Conservation (phyloP, 192 early-diverging fungal genomes). For the Phycomyces nitens region DNA sequence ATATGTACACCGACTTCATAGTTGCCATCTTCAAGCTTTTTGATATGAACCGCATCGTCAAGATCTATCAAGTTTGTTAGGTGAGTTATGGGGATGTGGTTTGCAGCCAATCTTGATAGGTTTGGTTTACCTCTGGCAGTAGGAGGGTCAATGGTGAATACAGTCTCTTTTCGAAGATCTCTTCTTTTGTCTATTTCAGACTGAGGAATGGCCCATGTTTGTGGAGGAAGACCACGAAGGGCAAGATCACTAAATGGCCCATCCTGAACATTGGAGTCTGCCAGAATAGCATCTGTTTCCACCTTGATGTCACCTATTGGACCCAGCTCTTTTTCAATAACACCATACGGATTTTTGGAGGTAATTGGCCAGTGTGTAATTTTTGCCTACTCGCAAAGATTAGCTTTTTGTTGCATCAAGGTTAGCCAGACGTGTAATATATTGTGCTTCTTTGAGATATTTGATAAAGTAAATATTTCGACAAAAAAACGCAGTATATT, state of each 20-base stretch:
- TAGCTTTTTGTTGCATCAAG: neutral
- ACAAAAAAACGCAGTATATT: too few species aligned
- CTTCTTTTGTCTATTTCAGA: slow-evolving; percentile 39
- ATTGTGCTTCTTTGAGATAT: too few species aligned
- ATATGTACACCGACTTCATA: slow-evolving; percentile 83
- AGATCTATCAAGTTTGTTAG: slow-evolving; percentile 41
- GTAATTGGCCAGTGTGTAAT: slow-evolving; percentile 62
- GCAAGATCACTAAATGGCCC: neutral
- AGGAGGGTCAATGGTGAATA: slow-evolving; percentile 90
- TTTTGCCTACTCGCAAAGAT: neutral
- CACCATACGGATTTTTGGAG: slow-evolving; percentile 62
- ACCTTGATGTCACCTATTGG: slow-evolving; percentile 70
- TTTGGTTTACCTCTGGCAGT: slow-evolving; percentile 57
- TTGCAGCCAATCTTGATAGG: neutral
- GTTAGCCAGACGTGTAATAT: too few species aligned
- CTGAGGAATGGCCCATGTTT: neutral
- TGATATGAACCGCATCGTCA: slow-evolving; percentile 77
- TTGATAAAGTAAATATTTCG: too few species aligned
- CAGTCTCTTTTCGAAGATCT: slow-evolving; percentile 66
- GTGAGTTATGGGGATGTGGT: too few species aligned
- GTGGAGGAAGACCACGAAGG: neutral
- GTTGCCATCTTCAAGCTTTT: slow-evolving; percentile 51
- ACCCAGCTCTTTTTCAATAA: slow-evolving; percentile 63
- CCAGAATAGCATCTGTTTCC: slow-evolving; percentile 72
- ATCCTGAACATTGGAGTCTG: slow-evolving; percentile 52